phyloP scores from a whole-genome alignment of 2,329 filamentous ascomycete genomes.

The Sporothrix phasma region DNA sequence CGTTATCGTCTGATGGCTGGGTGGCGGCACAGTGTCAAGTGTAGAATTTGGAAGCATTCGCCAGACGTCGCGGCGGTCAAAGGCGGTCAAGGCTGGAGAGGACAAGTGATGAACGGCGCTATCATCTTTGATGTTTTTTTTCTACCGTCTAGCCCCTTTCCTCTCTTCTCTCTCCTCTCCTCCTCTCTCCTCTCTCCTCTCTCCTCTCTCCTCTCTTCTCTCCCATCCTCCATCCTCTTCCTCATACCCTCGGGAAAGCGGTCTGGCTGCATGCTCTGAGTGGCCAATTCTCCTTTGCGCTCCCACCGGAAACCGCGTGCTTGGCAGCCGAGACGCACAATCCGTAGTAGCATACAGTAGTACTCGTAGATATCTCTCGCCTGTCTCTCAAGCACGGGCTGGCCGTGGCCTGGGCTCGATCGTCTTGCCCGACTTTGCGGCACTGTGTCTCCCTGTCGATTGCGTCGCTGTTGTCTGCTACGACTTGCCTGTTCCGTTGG shows the following conservation, averaged over 20 bases:
- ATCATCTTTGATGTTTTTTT: background rate
- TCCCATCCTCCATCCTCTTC: background rate
- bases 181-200: background rate
- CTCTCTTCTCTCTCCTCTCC: background rate
- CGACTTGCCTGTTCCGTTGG: background rate
- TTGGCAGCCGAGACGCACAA: constrained; percentile 1
- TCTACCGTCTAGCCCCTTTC: background rate
- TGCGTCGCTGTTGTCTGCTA: background rate
- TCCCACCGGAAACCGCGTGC: background rate
- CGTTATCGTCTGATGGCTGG: background rate
- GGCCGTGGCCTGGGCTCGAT: background rate
- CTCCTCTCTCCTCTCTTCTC: background rate
- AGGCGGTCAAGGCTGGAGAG: background rate
- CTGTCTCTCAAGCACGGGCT: background rate
- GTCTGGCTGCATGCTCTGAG: background rate
- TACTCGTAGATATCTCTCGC: no score
- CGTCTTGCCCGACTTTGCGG: background rate
- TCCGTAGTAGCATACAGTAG: background rate
- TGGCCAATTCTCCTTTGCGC: constrained; percentile 8
- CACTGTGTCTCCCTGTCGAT: background rate
- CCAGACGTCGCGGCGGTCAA: background rate
- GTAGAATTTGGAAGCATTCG: no score
- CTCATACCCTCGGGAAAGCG: background rate
- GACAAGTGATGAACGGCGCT: background rate
- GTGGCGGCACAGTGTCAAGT: background rate